Evolutionary conservation across 176 grass and related monocot genomes (phyloP).

Genomic region (Urochloa ruziziensis): DNA sequence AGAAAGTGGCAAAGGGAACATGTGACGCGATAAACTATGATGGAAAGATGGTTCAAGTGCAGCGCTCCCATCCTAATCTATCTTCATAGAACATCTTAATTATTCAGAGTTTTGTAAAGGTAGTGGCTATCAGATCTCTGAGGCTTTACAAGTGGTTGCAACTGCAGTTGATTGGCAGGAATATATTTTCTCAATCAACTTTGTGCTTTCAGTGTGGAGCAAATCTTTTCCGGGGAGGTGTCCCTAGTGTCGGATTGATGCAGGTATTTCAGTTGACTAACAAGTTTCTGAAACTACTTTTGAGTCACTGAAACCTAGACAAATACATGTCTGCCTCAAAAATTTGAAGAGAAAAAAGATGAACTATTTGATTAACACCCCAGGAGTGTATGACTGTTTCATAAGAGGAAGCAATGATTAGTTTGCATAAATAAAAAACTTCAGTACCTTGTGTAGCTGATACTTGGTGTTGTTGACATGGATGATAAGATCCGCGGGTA

Average conservation of each 20-base stretch:
- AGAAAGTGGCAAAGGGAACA: slow-evolving; percentile 28
- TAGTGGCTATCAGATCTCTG: slow-evolving; percentile 8
- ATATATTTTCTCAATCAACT: slow-evolving; percentile 29
- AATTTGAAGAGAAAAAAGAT: background rate
- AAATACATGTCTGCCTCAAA: slow-evolving; percentile 3
- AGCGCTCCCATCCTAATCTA: background rate
- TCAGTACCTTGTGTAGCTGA: slow-evolving; percentile 83
- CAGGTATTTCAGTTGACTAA: slow-evolving; percentile 28
- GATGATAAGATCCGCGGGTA: slow-evolving; percentile 89
- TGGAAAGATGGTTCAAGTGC: slow-evolving; percentile 29
- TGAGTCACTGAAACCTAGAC: background rate
- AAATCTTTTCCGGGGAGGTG: slow-evolving; percentile 5
- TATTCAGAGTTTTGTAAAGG: background rate
- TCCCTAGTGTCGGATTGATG: background rate
- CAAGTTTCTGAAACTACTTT: background rate
- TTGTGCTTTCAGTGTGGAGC: background rate
- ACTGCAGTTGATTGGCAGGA: slow-evolving; percentile 8
- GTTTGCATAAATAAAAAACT: background rate
- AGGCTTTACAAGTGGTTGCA: background rate
- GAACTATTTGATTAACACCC: background rate
- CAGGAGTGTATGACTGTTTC: background rate
- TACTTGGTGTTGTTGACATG: slow-evolving; percentile 93
- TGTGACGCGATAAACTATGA: slow-evolving; percentile 32
- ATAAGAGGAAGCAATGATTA: background rate
- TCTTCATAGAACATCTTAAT: background rate